A percentile compares a stretch with the other conserved stretches of the same genome.
phyloP scores from a whole-genome alignment of 768 basidiomycete genomes.

The Serendipita sp. region DNA sequence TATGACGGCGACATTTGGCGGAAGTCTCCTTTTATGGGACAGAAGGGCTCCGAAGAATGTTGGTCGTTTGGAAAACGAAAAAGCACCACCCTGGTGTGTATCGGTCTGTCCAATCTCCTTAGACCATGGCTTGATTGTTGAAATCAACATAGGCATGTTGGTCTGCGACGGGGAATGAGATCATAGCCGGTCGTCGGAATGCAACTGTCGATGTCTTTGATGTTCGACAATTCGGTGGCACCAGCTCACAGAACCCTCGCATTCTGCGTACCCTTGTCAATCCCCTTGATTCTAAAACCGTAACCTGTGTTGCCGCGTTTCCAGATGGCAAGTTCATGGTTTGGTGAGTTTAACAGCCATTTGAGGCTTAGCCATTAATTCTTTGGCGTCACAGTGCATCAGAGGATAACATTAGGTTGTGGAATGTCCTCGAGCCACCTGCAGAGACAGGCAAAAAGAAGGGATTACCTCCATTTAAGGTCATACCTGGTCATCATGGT shows the following conservation, averaged over 20 bases:
- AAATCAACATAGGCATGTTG: conserved; percentile 70
- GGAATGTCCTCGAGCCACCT: conserved; percentile 73
- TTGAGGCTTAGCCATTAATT: conserved; percentile 4
- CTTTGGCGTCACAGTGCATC: conserved; percentile 45
- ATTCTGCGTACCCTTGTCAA: conserved; percentile 72
- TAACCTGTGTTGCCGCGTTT: conserved; percentile 81
- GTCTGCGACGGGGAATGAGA: conserved; percentile 74
- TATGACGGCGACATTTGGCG: conserved; percentile 82
- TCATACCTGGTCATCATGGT: conserved; percentile 90
- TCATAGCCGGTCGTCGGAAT: conserved; percentile 83
- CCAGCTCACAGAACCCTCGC: conserved; percentile 51
- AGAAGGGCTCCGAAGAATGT: conserved; percentile 58
- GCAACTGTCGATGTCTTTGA: conserved; percentile 92
- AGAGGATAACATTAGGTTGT: conserved; percentile 80
- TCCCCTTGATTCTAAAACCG: conserved; percentile 75
- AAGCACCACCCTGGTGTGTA: conserved; percentile 90
- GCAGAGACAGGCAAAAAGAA: neutral
- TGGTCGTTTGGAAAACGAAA: conserved; percentile 75
- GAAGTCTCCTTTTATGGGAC: conserved; percentile 87
- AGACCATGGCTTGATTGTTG: neutral
- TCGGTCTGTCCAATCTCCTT: conserved; percentile 42
- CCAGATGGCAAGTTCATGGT: conserved; percentile 87
- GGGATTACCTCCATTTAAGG: neutral
- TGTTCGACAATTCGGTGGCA: conserved; percentile 58
- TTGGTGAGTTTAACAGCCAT: conserved; percentile 38